Evolutionary conservation across 73 alveolate genomes (phyloP).

Genomic region (Paramecium caudatum): DNA sequence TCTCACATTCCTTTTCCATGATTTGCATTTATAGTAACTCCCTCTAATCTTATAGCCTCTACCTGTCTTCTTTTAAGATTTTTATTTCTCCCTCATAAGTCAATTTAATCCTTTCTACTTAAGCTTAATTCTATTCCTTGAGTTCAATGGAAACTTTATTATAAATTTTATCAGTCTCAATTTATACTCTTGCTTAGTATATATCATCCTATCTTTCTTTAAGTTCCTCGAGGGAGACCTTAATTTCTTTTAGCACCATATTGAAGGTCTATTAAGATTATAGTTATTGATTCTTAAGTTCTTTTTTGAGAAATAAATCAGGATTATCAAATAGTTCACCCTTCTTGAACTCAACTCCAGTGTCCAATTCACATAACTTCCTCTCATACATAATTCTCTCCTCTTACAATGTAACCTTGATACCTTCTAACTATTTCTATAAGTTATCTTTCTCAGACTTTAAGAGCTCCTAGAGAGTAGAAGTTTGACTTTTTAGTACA

Average conservation of each 20-base stretch:
- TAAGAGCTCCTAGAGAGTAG: constrained; percentile 74
- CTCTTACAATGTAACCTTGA: constrained; percentile 54
- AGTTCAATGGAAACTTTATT: constrained; percentile 67
- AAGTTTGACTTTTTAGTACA: constrained; percentile 74
- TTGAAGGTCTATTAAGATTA: neutral
- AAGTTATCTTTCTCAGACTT: constrained; percentile 75
- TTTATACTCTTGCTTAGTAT: constrained; percentile 79
- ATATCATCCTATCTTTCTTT: constrained; percentile 80
- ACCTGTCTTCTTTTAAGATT: constrained; percentile 43
- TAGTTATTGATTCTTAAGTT: constrained; percentile 15
- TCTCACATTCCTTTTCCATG: constrained; percentile 72
- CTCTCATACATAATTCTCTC: constrained; percentile 47
- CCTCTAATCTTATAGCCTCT: constrained; percentile 73
- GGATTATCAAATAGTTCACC: constrained; percentile 65
- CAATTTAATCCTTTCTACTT: constrained; percentile 54
- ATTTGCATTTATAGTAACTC: constrained; percentile 77
- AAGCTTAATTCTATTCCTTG: constrained; percentile 69
- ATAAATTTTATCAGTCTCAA: constrained; percentile 76
- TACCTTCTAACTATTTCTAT: constrained; percentile 76
- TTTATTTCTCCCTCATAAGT: constrained; percentile 46
- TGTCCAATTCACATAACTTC: constrained; percentile 51
- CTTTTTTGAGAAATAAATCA: constrained; percentile 60
- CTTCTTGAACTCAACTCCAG: neutral
- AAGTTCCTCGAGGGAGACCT: neutral
- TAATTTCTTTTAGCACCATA: neutral